Evolutionary conservation across 352 stramenopile species (phyloP).

Genomic region (Phytopythium oedochilum): DNA sequence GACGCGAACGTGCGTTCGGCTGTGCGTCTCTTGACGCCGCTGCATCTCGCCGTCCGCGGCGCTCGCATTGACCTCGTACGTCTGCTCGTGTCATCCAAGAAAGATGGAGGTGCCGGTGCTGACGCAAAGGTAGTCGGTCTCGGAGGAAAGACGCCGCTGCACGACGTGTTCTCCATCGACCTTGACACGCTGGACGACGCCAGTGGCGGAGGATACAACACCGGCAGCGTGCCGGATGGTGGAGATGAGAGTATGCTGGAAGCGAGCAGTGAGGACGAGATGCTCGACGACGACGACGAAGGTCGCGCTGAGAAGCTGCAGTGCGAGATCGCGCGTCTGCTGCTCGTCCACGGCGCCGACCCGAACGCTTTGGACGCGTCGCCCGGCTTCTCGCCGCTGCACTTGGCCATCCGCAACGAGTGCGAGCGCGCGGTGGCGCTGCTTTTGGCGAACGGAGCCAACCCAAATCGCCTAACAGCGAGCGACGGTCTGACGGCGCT

Average conservation of each 20-base stretch:
- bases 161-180: slow-evolving; percentile 2
- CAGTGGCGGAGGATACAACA: background rate
- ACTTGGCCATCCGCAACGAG: background rate
- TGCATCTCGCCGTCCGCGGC: background rate
- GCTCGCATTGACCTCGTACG: background rate
- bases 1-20: background rate
- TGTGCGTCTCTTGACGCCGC: background rate
- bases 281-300: background rate
- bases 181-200: background rate
- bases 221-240: too few species aligned
- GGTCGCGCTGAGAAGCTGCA: background rate
- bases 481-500: slow-evolving; percentile 1
- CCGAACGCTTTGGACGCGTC: background rate
- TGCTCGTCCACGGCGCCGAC: background rate
- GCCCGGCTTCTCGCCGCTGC: background rate
- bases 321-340: background rate
- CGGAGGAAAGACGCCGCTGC: slow-evolving; percentile 1
- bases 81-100: background rate
- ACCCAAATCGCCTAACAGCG: background rate
- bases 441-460: background rate
- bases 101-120: background rate
- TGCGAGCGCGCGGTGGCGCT: background rate
- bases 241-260: background rate
- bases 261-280: background rate
- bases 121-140: background rate